phyloP scores from a whole-genome alignment of 805 yeast genomes.

The Hanseniaspora clermontiae region DNA sequence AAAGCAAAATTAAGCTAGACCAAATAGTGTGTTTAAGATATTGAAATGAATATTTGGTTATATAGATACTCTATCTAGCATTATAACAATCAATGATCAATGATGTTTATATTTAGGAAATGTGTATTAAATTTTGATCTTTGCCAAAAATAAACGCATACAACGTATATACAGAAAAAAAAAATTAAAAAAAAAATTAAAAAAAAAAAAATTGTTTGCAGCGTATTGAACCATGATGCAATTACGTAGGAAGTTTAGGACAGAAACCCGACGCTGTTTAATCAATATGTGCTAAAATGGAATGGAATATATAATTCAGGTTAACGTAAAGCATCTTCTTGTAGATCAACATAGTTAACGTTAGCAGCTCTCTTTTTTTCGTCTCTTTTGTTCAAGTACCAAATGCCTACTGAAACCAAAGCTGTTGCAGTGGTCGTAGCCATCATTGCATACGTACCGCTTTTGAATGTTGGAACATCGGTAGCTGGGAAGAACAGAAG shows the following conservation, averaged over 20 bases:
- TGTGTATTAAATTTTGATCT: no score
- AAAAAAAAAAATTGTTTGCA: no score
- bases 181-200: no score
- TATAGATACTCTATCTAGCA: no score
- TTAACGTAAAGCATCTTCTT: slow-evolving; percentile 8
- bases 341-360: slow-evolving; percentile 18
- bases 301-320: not conserved
- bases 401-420: slow-evolving; percentile 31
- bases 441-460: slow-evolving; percentile 47
- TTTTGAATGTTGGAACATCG: slow-evolving; percentile 38
- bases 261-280: no score
- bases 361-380: slow-evolving; percentile 16
- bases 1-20: not conserved
- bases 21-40: not conserved
- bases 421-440: slow-evolving; percentile 38
- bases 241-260: no score
- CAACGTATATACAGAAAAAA: no score
- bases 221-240: no score
- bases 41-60: not conserved
- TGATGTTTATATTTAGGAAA: no score
- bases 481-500: slow-evolving; percentile 40
- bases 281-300: not conserved
- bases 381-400: slow-evolving; percentile 34
- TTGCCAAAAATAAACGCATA: no score
- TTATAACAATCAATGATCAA: no score